Conservation (phyloP, 2,329 filamentous ascomycete genomes). For the Macroventuria anomochaeta region DNA sequence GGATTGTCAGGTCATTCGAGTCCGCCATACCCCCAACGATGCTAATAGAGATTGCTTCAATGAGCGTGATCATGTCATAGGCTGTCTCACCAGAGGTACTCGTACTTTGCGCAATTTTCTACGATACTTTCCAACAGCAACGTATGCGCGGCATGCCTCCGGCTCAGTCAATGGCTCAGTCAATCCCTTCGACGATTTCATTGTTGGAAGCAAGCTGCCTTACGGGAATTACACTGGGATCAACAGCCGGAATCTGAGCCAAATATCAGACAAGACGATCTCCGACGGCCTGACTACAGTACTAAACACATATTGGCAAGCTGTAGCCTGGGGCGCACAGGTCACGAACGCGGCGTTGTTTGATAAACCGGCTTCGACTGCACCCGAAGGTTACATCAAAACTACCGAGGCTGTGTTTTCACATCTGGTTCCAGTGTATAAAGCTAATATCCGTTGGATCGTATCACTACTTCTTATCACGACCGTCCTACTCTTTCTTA, state of each 20-base stretch:
- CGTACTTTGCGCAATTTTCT: background rate
- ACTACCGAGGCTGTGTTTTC: too few species aligned
- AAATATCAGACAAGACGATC: background rate
- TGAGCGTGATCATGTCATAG: too few species aligned
- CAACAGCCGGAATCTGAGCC: background rate
- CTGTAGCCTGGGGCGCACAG: background rate
- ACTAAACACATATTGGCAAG: constrained; percentile 11
- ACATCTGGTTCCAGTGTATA: background rate
- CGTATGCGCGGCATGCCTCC: too few species aligned
- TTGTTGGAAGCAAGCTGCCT: background rate
- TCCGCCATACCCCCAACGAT: too few species aligned
- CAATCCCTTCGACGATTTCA: constrained; percentile 3
- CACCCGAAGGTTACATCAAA: background rate
- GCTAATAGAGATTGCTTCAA: too few species aligned
- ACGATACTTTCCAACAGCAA: background rate
- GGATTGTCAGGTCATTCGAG: too few species aligned
- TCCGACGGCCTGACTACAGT: constrained; percentile 3
- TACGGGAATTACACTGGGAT: background rate
- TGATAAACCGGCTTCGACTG: background rate
- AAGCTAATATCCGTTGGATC: constrained; percentile 3
- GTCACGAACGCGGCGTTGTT: background rate
- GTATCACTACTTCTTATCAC: background rate
- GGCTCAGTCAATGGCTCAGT: too few species aligned
- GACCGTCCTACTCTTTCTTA: background rate
- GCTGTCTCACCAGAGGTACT: background rate